phyloP scores from a whole-genome alignment of 73 alveolate species.

The Breviolum minutum region DNA sequence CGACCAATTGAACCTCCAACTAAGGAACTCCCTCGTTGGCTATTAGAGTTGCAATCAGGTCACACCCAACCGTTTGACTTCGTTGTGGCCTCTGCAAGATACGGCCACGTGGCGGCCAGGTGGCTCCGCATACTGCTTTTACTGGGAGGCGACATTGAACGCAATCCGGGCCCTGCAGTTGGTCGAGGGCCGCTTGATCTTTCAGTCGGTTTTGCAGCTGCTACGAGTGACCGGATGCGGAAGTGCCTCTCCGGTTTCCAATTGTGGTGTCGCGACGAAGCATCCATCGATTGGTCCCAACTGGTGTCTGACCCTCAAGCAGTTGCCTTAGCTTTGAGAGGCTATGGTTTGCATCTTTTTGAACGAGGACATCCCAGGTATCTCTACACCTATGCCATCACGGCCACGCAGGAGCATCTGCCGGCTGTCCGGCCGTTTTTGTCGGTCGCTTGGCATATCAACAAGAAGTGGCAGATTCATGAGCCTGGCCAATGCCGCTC shows the following conservation, averaged over 20 bases:
- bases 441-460: background rate
- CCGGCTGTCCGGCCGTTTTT: background rate
- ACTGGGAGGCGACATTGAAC: constrained; percentile 12
- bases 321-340: background rate
- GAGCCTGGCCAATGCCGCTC: background rate
- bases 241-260: background rate
- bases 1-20: background rate
- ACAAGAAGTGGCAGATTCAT: background rate
- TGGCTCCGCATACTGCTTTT: constrained; percentile 14
- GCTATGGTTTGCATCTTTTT: background rate
- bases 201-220: background rate
- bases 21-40: background rate
- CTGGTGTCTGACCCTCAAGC: background rate
- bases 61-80: background rate
- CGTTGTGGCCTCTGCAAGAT: background rate
- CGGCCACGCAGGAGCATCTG: background rate
- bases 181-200: background rate
- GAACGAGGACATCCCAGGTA: background rate
- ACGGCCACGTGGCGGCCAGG: background rate
- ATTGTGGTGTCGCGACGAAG: background rate
- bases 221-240: background rate
- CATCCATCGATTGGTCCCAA: background rate
- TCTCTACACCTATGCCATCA: background rate
- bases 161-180: background rate
- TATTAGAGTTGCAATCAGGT: background rate